phyloP scores from a whole-genome alignment of 495 filamentous ascomycete genomes.

The Xylaria grammica region DNA sequence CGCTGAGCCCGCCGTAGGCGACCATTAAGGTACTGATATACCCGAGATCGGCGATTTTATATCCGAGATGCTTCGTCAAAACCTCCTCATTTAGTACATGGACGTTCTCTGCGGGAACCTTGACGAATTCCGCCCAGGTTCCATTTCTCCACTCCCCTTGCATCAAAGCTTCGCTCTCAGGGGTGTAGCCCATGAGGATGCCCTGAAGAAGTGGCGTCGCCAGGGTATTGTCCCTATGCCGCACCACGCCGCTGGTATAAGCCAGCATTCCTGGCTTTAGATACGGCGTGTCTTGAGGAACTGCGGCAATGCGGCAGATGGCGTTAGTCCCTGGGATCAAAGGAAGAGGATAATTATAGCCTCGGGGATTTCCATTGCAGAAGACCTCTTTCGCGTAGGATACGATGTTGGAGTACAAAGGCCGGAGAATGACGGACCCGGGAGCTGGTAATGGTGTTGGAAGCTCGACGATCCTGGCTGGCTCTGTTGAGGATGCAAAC shows the following conservation, averaged over 20 bases:
- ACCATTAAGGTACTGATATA: constrained; percentile 39
- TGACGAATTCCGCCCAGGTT: constrained; percentile 46
- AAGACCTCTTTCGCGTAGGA: constrained; percentile 26
- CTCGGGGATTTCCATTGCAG: constrained; percentile 23
- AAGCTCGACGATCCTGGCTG: background rate
- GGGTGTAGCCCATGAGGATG: constrained; percentile 30
- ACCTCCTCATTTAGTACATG: constrained; percentile 42
- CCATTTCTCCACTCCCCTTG: constrained; percentile 43
- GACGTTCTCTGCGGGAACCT: constrained; percentile 47
- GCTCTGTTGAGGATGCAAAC: background rate
- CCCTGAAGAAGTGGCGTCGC: constrained; percentile 43
- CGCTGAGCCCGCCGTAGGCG: constrained; percentile 54
- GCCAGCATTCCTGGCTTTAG: constrained; percentile 54
- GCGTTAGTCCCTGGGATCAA: constrained; percentile 33
- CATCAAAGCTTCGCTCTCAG: constrained; percentile 31
- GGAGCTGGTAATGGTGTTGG: background rate
- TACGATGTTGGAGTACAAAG: constrained; percentile 22
- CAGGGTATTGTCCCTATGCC: constrained; percentile 50
- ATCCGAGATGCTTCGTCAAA: constrained; percentile 23
- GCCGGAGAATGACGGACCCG: constrained; percentile 23
- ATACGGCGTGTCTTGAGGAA: constrained; percentile 51
- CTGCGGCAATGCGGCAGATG: constrained; percentile 52
- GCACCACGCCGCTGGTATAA: constrained; percentile 46
- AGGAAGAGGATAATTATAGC: constrained; percentile 25
- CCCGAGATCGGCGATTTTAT: constrained; percentile 31